Evolutionary conservation across 2,329 filamentous ascomycete species (phyloP), one percentile per base, ranked within the genome.

Genomic region (Cytospora mali): DNA sequence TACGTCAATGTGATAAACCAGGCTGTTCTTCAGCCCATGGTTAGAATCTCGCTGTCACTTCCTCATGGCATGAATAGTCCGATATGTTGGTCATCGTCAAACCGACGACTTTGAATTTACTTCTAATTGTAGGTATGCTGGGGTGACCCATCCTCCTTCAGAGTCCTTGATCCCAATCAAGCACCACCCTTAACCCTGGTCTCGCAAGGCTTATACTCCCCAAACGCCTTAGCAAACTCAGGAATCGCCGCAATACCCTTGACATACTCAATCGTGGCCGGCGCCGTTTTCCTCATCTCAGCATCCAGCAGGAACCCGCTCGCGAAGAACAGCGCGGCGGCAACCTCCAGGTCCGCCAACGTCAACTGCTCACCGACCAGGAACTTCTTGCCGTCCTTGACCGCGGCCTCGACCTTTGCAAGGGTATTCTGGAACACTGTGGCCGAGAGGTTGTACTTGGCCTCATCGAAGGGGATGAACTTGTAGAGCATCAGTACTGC

Each of bases 331-430:
- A 78, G 50, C 5, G 66, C 11, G 7, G 72, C 70, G 2, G 65
- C 68, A 7, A 79, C 70, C 71, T 73, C 72, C 46, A 76, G 50
- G 58, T 79, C 76, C 33, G 76, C 76, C 50, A 78, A 60, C 6
- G 76, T 77, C 28, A 77, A 48, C 54, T 69, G 50, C 59, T 76
- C 73, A 6, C 75, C 76, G 14, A 77, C 75, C 4, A 79, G 69
- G 64, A 68, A 75, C 72, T 75, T 73, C 67, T 70, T 72, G 51
- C 73, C 72, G 25, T 68, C 73, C 63, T 72, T 28, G 6, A 77
- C 68, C 3, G 66, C 67, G 11, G 46, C 56, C 58, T 78, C 75
- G 11, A 78, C 27, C 35, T 66, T 65, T 66, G 69, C 69, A 3
- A 74, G 53, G 11, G 71, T 71, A 39, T 75, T 69, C 66, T 73